phyloP scores from a whole-genome alignment of 2,329 filamentous ascomycete species.

The Lachnellula hyalina region DNA sequence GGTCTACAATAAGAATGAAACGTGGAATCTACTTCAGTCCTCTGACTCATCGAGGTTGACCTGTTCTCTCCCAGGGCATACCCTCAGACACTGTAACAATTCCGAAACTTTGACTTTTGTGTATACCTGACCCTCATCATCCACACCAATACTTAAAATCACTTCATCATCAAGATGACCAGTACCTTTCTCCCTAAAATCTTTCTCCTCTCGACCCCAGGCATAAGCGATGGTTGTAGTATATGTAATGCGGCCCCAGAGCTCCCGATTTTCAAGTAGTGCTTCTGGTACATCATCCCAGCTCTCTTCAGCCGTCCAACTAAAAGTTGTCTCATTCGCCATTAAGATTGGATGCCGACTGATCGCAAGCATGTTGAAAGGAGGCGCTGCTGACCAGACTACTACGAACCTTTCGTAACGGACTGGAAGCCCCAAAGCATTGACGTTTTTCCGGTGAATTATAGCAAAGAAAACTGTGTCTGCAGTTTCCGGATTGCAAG shows the following conservation, averaged over 20 bases:
- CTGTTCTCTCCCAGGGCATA: conserved; percentile 44
- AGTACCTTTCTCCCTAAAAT: conserved; percentile 30
- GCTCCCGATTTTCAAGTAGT: conserved; percentile 10
- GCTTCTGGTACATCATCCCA: conserved; percentile 29
- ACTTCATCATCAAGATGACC: conserved; percentile 37
- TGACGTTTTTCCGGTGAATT: conserved; percentile 35
- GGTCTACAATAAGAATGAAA: not conserved
- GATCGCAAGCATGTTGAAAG: conserved; percentile 34
- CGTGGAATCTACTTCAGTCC: not conserved
- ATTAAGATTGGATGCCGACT: conserved; percentile 33
- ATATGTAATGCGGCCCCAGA: conserved; percentile 35
- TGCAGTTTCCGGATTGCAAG: conserved; percentile 19
- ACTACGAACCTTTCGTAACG: conserved; percentile 36
- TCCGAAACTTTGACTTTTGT: conserved; percentile 30
- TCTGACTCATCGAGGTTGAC: not conserved
- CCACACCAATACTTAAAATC: conserved; percentile 35
- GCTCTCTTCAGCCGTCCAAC: conserved; percentile 32
- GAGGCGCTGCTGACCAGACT: conserved; percentile 32
- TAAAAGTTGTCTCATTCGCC: conserved; percentile 33
- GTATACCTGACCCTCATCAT: conserved; percentile 34
- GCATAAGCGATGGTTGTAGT: conserved; percentile 36
- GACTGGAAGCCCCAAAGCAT: conserved; percentile 31
- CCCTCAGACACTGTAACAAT: conserved; percentile 33
- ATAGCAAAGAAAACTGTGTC: conserved; percentile 33
- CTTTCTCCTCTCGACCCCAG: conserved; percentile 30